Conservation (phyloP, 306 rosid species). For the Chamaecrista fasciculata region DNA sequence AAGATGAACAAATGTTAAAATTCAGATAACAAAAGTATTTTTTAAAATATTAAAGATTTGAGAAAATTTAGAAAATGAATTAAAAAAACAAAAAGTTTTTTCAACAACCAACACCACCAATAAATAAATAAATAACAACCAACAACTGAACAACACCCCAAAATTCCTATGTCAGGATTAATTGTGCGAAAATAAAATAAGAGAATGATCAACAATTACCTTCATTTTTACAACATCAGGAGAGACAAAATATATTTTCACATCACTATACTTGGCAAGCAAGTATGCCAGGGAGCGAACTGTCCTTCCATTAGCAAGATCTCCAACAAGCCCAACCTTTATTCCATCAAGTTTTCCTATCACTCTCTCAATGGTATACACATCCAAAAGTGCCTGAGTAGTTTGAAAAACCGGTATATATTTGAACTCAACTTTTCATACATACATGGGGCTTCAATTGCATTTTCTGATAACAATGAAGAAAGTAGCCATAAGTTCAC, state of each 20-base stretch:
- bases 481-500: not conserved
- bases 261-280: conserved; percentile 74
- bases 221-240: conserved; percentile 87
- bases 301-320: conserved; percentile 88
- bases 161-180: not conserved
- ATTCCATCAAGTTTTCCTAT: conserved; percentile 75
- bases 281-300: conserved; percentile 85
- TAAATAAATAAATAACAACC: too few species aligned
- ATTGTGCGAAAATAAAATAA: not conserved
- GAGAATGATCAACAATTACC: conserved; percentile 40
- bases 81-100: too few species aligned
- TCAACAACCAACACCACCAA: too few species aligned
- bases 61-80: too few species aligned
- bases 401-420: conserved; percentile 17
- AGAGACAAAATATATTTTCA: conserved; percentile 71
- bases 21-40: too few species aligned
- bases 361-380: conserved; percentile 78
- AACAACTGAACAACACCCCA: too few species aligned
- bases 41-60: too few species aligned
- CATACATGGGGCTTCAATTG: not conserved
- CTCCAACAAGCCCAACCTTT: conserved; percentile 83
- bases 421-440: conserved; percentile 11
- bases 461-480: not conserved
- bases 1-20: too few species aligned
- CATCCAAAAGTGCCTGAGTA: conserved; percentile 78